Evolutionary conservation across 371 early-diverging fungal genomes (phyloP).

Genomic region (Dipsacomyces acuminosporus): DNA sequence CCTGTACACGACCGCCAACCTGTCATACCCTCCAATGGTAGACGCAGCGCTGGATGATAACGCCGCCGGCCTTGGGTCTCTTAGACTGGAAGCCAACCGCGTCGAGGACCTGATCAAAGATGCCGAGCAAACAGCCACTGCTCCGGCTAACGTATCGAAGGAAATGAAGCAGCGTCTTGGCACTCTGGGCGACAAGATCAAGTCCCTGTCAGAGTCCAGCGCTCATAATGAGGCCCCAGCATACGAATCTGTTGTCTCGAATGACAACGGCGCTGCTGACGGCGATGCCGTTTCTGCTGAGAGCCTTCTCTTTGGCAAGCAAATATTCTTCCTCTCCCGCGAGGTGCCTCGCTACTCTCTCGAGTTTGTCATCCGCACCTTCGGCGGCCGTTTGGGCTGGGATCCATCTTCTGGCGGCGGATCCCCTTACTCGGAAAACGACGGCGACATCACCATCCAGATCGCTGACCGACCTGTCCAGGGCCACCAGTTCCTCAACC

Average conservation of each 20-base stretch:
- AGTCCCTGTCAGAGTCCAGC: conserved; percentile 14
- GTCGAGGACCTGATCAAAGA: conserved; percentile 36
- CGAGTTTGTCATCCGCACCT: conserved; percentile 83
- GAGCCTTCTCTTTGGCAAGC: conserved; percentile 65
- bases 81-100: conserved; percentile 60
- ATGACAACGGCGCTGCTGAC: conserved; percentile 9
- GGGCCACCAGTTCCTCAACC: conserved; percentile 55
- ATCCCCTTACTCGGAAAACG: conserved; percentile 72
- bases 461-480: conserved; percentile 81
- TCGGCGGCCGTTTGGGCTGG: conserved; percentile 92
- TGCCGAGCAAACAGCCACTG: not conserved
- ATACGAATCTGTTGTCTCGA: conserved; percentile 14
- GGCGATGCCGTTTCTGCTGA: conserved; percentile 25
- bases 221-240: conserved; percentile 10
- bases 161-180: conserved; percentile 25
- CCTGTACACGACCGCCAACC: conserved; percentile 78
- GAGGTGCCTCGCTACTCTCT: conserved; percentile 91
- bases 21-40: conserved; percentile 84
- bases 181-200: conserved; percentile 35
- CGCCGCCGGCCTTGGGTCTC: conserved; percentile 68
- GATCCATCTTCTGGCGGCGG: conserved; percentile 72
- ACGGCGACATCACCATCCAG: conserved; percentile 81
- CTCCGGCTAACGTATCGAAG: not conserved
- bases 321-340: conserved; percentile 83
- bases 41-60: conserved; percentile 59